Base-by-base conservation (phyloP, 495 filamentous ascomycete genomes). In the Podospora pseudoanserina region DNA sequence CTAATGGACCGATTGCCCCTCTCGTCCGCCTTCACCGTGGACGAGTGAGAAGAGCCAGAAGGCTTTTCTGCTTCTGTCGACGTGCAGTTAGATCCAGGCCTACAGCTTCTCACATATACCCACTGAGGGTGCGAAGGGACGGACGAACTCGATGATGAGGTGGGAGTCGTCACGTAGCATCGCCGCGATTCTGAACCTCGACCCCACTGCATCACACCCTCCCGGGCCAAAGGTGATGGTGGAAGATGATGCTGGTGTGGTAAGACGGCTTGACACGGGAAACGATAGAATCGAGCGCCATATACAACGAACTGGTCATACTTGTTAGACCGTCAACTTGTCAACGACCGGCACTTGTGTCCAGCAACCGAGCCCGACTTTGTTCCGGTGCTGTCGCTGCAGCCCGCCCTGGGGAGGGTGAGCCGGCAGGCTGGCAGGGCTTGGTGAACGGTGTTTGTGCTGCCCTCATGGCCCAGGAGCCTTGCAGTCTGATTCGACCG, bases 151-250 rank as follows among this genome's bases (percentile, higher is more conserved):
- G 7, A 58, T 18, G 23, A 61, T 28, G 59, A 26, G 59, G 18
- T 18, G 27, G 59, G 59, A 63, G 16, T 39, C 18, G n/a, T 63
- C 61, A 44, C 61, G 61, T 44, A 20, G 61, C 19, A 63, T 63
- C 9, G 61, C 32, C 34, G 39, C 39, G 3, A 20, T 63, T 23
- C 30, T n/a, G 13, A 49, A 63, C 20, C 63, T 60, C 23, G 58
- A 68, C 62, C 55, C 61, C 67, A 55, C 67, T n/a, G 54, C 61
- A 68, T 44, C 67, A 60, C 67, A 68, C 67, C 61, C 67, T 54
- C 61, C 32, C 30, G 27, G n/a, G 9, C 34, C 23, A 23, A 27
- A n/a, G 57, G 61, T 32, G 28, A 49, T 63, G 28, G 61, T 15
- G 9, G 34, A 23, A 19, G 34, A 23, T 1, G 5, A 19, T n/a